A percentile compares a stretch with the other conserved stretches of the same genome.
phyloP scores from a whole-genome alignment of 1,284 basidiomycete species.

The Heterobasidion parviporum region DNA sequence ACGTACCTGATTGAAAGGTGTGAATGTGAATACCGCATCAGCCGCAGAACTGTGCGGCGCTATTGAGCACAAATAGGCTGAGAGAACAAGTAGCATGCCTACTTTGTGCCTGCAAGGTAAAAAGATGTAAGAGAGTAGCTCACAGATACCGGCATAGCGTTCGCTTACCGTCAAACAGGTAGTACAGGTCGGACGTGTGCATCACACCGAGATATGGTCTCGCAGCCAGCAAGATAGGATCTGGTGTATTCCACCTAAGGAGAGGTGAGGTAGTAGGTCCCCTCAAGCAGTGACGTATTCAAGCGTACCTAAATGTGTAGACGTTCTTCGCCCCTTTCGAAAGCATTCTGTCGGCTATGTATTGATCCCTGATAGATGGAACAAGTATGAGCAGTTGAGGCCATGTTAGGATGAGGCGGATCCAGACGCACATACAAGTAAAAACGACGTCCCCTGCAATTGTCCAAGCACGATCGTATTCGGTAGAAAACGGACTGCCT shows the following conservation, averaged over 20 bases:
- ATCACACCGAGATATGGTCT: conserved; percentile 31
- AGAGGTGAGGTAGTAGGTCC: not conserved
- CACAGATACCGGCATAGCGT: not conserved
- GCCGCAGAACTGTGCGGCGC: conserved; percentile 11
- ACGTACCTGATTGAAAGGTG: conserved; percentile 28
- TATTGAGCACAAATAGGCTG: not conserved
- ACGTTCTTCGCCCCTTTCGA: conserved; percentile 24
- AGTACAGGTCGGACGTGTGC: conserved; percentile 38
- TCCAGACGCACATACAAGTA: conserved; percentile 33
- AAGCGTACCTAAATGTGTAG: conserved; percentile 26
- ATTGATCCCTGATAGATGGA: conserved; percentile 27
- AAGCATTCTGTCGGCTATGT: conserved; percentile 25
- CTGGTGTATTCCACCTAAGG: conserved; percentile 33
- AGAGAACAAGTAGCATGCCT: not conserved
- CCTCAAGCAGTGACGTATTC: not conserved
- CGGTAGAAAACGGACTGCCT: conserved; percentile 29
- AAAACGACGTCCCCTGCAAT: conserved; percentile 36
- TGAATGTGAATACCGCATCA: conserved; percentile 31
- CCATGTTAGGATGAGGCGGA: not conserved
- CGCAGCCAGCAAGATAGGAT: conserved; percentile 28
- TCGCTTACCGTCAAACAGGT: conserved; percentile 31
- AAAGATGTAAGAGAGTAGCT: not conserved
- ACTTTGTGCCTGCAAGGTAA: conserved; percentile 9
- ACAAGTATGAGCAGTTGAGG: not conserved
- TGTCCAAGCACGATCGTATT: conserved; percentile 32